Base-by-base conservation (phyloP, 768 basidiomycete genomes). In the Suillus paluster region DNA sequence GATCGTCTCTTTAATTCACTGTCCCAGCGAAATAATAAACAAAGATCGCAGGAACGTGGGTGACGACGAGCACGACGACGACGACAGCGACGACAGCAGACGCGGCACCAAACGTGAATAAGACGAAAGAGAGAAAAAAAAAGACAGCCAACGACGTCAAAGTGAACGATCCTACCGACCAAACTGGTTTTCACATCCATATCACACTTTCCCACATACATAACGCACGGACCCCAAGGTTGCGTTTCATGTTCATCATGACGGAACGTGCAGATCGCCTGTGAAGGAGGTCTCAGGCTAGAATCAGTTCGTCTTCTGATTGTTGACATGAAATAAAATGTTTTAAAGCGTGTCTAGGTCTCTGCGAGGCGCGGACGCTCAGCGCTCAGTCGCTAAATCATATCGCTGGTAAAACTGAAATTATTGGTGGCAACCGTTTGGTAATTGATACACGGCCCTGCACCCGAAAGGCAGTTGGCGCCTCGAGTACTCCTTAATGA, bases 401-500 rank as follows among this genome's bases (percentile, higher is more conserved):
- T n/a, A n/a, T n/a, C n/a, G n/a, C n/a, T n/a, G n/a, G n/a, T n/a
- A n/a, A n/a, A n/a, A n/a, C n/a, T n/a, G n/a, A n/a, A n/a, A n/a
- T n/a, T n/a, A n/a, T n/a, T n/a, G n/a, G n/a, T n/a, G n/a, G n/a
- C n/a, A n/a, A n/a, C n/a, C n/a, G n/a, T n/a, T n/a, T n/a, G n/a
- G n/a, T n/a, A n/a, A 0, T 74, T 90, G 36, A 76, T 80, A 4
- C 78, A 80, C 42, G 74, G 71, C 8, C 71, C 78, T 14, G 65
- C 75, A 10, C 58, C 57, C 39, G 62, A 50, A n/a, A 80, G 78
- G 56, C 71, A 81, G 17, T 66, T 89, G 53, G 66, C 76, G 36
- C 88, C 89, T 0, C 87, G 92, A 71, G 90, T 97, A 8, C 80
- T 97, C 5, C 84, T 97, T 36, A 95, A 97, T 64, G 97, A 99